Percentiles rank a stretch among this genome's conserved stretches.
phyloP scores from a whole-genome alignment of 345 rosid genomes.

The Citrus maxima region DNA sequence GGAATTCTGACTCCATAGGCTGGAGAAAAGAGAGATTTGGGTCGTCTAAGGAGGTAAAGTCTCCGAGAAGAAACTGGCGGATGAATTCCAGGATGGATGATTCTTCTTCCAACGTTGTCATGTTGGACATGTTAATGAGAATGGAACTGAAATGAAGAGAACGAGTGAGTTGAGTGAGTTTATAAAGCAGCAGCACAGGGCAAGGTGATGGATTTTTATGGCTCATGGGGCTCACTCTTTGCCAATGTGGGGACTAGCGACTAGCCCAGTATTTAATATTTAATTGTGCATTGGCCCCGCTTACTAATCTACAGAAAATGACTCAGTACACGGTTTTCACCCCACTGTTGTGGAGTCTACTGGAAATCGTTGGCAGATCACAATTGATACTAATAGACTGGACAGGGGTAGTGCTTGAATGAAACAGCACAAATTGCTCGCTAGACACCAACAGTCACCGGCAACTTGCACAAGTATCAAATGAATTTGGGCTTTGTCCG shows the following conservation, averaged over 20 bases:
- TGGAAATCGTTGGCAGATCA: no score
- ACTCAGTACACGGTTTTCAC: not conserved
- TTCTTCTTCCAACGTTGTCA: conserved; percentile 33
- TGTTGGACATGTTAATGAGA: not conserved
- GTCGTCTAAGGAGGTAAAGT: conserved; percentile 43
- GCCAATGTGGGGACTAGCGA: not conserved
- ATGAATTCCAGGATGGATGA: conserved; percentile 39
- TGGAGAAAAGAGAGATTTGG: conserved; percentile 33
- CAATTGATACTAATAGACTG: not conserved
- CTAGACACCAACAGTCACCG: not conserved
- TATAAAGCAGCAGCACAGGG: not conserved
- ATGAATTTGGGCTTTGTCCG: not conserved
- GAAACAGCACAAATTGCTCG: not conserved
- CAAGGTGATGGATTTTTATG: no score
- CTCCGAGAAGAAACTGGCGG: conserved; percentile 54
- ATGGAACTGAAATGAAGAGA: not conserved
- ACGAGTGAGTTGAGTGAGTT: not conserved
- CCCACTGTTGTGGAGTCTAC: not conserved
- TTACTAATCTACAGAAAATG: not conserved
- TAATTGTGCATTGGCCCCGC: not conserved
- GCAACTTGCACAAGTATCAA: not conserved
- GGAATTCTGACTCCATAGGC: conserved; percentile 31
- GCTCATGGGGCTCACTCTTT: not conserved
- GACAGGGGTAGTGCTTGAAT: not conserved
- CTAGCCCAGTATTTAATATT: not conserved